Evolutionary conservation across 2,329 filamentous ascomycete genomes (phyloP).

Genomic region (Venturia carpophila): DNA sequence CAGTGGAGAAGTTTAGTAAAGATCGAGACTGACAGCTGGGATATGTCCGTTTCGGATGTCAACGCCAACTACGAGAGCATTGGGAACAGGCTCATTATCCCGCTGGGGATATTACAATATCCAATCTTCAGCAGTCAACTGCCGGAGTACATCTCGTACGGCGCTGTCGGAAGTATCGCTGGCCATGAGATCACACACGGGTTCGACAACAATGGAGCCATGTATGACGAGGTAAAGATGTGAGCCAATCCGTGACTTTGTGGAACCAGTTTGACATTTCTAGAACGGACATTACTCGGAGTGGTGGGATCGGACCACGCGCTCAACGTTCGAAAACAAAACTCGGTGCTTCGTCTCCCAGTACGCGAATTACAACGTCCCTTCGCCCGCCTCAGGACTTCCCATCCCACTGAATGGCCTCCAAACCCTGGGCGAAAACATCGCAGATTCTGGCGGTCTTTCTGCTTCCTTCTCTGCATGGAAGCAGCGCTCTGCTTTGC

Average conservation of each 20-base stretch:
- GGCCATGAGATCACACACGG: constrained; percentile 64
- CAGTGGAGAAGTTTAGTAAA: constrained; percentile 51
- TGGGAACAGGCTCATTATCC: constrained; percentile 61
- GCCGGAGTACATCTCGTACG: constrained; percentile 59
- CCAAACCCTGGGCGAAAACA: constrained; percentile 60
- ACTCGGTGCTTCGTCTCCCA: constrained; percentile 60
- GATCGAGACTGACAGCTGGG: constrained; percentile 54
- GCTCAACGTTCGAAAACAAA: constrained; percentile 49
- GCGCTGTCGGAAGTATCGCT: constrained; percentile 58
- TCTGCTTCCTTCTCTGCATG: constrained; percentile 57
- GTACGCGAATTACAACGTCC: constrained; percentile 54
- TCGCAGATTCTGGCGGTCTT: constrained; percentile 64
- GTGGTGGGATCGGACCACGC: constrained; percentile 60
- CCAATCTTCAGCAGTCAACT: constrained; percentile 56
- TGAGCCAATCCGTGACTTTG: constrained; percentile 37
- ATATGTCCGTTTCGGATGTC: constrained; percentile 42
- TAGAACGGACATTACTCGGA: constrained; percentile 51
- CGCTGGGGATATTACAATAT: constrained; percentile 61
- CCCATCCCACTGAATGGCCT: constrained; percentile 51
- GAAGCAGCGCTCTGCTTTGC: constrained; percentile 46
- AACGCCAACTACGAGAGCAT: constrained; percentile 57
- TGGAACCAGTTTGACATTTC: constrained; percentile 30
- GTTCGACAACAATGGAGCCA: constrained; percentile 58
- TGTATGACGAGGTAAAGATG: constrained; percentile 54
- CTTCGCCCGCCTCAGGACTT: constrained; percentile 36